Base-by-base conservation (phyloP, 73 alveolate species). In the Diophrys appendiculata region DNA sequence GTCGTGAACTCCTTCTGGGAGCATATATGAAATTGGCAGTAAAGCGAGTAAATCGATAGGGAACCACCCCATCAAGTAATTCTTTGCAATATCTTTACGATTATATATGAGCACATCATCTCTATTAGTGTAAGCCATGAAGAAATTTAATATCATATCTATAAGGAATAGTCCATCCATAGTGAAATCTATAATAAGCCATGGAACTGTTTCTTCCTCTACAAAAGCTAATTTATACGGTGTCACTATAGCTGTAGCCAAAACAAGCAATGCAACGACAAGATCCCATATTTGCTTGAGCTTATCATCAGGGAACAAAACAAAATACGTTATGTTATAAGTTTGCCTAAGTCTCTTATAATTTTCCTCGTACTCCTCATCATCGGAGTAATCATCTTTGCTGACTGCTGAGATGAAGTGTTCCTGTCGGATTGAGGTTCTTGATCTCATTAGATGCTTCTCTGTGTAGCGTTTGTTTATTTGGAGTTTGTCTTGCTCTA, bases 191-290 rank as follows among this genome's bases (percentile, higher is more conserved):
- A 84, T 82, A 78, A 73, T 73, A 69, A 69, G 65, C 96, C 96
- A 86, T 18, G 81, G 56, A 23, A 72, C 28, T 65, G 81, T 84
- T 60, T 68, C 88, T 33, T 55, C 83, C 23, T 92, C 97, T 8
- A 84, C 77, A 84, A 94, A 94, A 71, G 98, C 97, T 0, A 96
- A 74, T 35, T 94, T 83, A 73, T 90, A 90, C 22, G 99, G 99
- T 29, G 96, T 91, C 31, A 91, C 78, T 0, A 94, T 76, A 2
- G 96, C 93, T 52, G 97, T 91, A 54, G 86, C 91, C 18, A 93
- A 67, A 28, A 81, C 88, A 33, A 88, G 80, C 75, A 82, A 54
- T 24, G 88, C 90, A 13, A 83, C 77, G 69, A 83, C 72, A 67
- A 88, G 80, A 55, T 88, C 95, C 95, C 95, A 88, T 52, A 81